phyloP scores from a whole-genome alignment of 1,284 basidiomycete species.

The Cryptococcus sp. region DNA sequence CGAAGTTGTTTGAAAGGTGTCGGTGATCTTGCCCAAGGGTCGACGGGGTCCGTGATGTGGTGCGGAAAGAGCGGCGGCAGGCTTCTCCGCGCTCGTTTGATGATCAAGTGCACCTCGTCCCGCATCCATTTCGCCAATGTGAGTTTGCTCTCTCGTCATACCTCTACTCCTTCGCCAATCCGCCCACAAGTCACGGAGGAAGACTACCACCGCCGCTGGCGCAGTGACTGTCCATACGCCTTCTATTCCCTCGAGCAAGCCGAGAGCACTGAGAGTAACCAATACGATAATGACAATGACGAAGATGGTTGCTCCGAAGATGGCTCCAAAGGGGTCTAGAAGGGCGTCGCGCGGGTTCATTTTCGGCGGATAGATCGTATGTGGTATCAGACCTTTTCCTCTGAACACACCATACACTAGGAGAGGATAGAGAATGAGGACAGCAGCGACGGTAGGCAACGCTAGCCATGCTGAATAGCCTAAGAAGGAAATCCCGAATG shows the following conservation, averaged over 20 bases:
- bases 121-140: not conserved
- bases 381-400: slow-evolving; percentile 50
- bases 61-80: not conserved
- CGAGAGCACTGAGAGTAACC: slow-evolving; percentile 61
- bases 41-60: not conserved
- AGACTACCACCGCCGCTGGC: slow-evolving; percentile 78
- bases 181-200: slow-evolving; percentile 60
- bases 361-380: slow-evolving; percentile 53
- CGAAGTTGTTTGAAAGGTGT: slow-evolving; percentile 73
- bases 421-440: slow-evolving; percentile 48
- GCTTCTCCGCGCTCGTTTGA: not conserved
- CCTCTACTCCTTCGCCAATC: slow-evolving; percentile 14
- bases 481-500: slow-evolving; percentile 53
- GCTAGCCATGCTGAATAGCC: slow-evolving; percentile 51
- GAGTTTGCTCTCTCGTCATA: not conserved
- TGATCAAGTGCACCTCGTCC: not conserved
- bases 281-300: slow-evolving; percentile 60
- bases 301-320: slow-evolving; percentile 58
- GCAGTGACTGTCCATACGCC: slow-evolving; percentile 69
- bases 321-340: slow-evolving; percentile 58
- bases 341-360: slow-evolving; percentile 56
- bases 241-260: slow-evolving; percentile 64
- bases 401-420: slow-evolving; percentile 43
- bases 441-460: slow-evolving; percentile 49
- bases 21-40: slow-evolving; percentile 19